phyloP scores from a whole-genome alignment of 2,329 filamentous ascomycete species.

The Amesomyces nigricolor region DNA sequence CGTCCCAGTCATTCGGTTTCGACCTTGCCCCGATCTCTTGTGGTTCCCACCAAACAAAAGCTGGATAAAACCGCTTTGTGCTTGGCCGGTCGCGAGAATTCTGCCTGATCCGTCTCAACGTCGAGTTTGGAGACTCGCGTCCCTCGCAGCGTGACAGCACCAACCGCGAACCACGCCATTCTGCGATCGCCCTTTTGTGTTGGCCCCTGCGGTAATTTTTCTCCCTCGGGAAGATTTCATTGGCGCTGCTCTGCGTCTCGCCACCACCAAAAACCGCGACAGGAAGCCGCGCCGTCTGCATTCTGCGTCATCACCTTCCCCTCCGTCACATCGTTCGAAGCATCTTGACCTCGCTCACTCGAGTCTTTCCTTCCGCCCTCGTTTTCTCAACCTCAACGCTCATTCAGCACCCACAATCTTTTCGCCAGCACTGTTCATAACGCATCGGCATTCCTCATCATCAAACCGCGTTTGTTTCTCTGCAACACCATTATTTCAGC shows the following conservation, averaged over 20 bases:
- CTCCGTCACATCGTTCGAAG: neutral
- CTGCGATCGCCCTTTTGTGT: neutral
- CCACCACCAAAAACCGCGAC: slow-evolving; percentile 6
- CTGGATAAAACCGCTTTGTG: neutral
- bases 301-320: neutral
- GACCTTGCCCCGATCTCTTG: no score
- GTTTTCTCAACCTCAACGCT: slow-evolving; percentile 19
- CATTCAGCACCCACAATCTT: slow-evolving; percentile 25
- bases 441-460: slow-evolving; percentile 3
- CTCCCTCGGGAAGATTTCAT: neutral
- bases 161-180: neutral
- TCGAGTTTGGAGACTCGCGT: neutral
- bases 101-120: neutral
- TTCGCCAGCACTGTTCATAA: slow-evolving; percentile 23
- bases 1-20: no score
- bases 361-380: slow-evolving; percentile 18
- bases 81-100: neutral
- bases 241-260: slow-evolving; percentile 1
- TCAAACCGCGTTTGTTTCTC: slow-evolving; percentile 9
- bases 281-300: slow-evolving; percentile 7
- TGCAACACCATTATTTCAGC: slow-evolving; percentile 8
- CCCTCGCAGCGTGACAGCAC: neutral
- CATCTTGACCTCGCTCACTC: slow-evolving; percentile 10
- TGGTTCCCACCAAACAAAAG: neutral
- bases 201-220: neutral